Base-by-base conservation (phyloP, 805 yeast species). In the Danielia reshetovae region DNA sequence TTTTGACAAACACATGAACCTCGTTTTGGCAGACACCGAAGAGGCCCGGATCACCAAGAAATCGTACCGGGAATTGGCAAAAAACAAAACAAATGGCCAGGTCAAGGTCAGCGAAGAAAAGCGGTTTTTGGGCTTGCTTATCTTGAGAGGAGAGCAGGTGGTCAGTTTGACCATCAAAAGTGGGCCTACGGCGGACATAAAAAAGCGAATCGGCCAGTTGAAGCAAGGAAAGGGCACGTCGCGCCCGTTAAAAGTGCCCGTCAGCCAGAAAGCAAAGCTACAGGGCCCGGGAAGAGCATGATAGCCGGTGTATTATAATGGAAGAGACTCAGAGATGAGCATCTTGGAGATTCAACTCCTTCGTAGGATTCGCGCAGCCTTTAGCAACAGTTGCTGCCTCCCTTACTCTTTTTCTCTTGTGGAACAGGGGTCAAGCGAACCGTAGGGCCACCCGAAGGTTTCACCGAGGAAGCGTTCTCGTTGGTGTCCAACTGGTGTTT, bases 381-480 rank as follows among this genome's bases (percentile, higher is more conserved):
- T 33, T 65, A 87, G 68, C 96, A 87, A 66, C 96, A 87, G 53
- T 66, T 65, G 17, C 74, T 65, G 52, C 68, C 72, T 57, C 78
- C 81, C 43, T 72, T 67, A 37, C 69, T 57, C 54, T 70, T 72
- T 55, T 79, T 79, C 51, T 85, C 89, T 52, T 84, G 86, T 33
- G 96, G 96, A 40, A 94, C 84, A 30, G 95, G 97, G 4, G 97
- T 86, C 60, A 90, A 80, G 43, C 85, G 77, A 58, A 90, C 89
- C 17, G 96, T 88, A 48, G 90, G 95, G 16, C 97, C 96, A 47
- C 75, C 77, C 14, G 54, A 38, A 29, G 84, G 77, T 38, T 90
- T 88, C 54, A 75, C 79, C 45, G 72, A 65, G 12, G 51, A 34
- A 30, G 49, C 51, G 33, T 74, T 77, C 50, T 85, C 95, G 44